Percentiles rank a stretch among this genome's conserved stretches.
Evolutionary conservation across 257 asterid genomes (phyloP).

Genomic region (Paulownia fortunei): DNA sequence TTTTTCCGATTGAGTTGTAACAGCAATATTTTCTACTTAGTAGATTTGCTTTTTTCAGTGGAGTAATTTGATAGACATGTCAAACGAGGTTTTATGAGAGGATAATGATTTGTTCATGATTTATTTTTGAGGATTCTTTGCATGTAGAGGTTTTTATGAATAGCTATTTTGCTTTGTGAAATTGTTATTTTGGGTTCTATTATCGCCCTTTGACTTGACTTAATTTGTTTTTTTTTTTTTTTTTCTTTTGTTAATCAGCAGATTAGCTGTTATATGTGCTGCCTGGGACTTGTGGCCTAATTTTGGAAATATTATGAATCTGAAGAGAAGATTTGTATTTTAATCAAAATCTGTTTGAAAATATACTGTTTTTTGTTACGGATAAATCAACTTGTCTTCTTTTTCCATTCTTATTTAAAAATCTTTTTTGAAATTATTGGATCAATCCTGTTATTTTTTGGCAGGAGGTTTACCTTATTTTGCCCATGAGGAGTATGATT

Average conservation of each 20-base stretch:
- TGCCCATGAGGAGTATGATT: conserved; percentile 1
- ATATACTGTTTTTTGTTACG: background rate
- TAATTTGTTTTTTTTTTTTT: too few species aligned
- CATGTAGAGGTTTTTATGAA: background rate
- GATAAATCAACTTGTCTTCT: background rate
- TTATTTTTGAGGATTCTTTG: conserved; percentile 11
- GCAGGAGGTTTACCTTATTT: background rate
- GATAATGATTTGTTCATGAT: background rate
- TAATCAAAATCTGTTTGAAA: background rate
- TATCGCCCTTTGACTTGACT: background rate
- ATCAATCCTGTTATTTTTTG: conserved; percentile 7
- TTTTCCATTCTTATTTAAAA: background rate
- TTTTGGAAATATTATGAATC: background rate
- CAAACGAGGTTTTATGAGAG: background rate
- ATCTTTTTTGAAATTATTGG: background rate
- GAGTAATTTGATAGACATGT: conserved; percentile 12
- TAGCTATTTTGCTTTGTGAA: conserved; percentile 7
- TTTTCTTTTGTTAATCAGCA: background rate
- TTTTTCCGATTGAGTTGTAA: conserved; percentile 20
- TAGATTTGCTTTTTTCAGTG: background rate
- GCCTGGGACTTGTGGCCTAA: conserved; percentile 8
- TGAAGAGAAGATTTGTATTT: background rate
- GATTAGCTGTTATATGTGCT: conserved; percentile 3
- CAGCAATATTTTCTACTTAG: background rate
- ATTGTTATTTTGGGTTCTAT: background rate